A percentile compares a stretch with the other conserved stretches of the same genome.
phyloP scores from a whole-genome alignment of 768 basidiomycete genomes.

The Mrakia frigida region DNA sequence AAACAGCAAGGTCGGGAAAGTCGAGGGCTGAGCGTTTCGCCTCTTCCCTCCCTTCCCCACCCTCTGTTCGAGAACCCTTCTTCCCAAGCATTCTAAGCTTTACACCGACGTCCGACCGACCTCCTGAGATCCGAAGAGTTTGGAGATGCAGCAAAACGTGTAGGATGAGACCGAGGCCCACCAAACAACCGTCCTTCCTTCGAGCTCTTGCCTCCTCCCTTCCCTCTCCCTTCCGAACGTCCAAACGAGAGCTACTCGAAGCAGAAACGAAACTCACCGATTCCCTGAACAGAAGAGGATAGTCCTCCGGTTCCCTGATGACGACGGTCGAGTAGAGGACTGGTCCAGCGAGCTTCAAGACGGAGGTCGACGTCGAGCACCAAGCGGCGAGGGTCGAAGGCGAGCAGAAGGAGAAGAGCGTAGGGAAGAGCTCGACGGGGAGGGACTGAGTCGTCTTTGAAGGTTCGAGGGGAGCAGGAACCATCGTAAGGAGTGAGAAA shows the following conservation, averaged over 20 bases:
- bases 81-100: too few relatives aligned
- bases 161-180: too few relatives aligned
- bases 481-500: not conserved
- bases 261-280: not conserved
- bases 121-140: too few relatives aligned
- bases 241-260: too few relatives aligned
- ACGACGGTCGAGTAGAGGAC: not conserved
- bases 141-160: too few relatives aligned
- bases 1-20: too few relatives aligned
- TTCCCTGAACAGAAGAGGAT: not conserved
- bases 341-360: not conserved
- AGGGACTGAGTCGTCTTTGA: not conserved
- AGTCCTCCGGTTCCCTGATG: not conserved
- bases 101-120: too few relatives aligned
- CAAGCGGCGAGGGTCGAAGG: not conserved
- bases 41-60: not conserved
- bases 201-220: not conserved
- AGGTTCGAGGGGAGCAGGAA: not conserved
- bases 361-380: not conserved
- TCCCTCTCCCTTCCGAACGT: not conserved
- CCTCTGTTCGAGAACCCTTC: not conserved
- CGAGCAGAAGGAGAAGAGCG: constrained; percentile 5
- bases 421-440: not conserved
- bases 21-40: not conserved
- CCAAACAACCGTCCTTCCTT: too few relatives aligned